Evolutionary conservation across 139 green algal species (phyloP).

Genomic region (Chlamydomonas incerta): DNA sequence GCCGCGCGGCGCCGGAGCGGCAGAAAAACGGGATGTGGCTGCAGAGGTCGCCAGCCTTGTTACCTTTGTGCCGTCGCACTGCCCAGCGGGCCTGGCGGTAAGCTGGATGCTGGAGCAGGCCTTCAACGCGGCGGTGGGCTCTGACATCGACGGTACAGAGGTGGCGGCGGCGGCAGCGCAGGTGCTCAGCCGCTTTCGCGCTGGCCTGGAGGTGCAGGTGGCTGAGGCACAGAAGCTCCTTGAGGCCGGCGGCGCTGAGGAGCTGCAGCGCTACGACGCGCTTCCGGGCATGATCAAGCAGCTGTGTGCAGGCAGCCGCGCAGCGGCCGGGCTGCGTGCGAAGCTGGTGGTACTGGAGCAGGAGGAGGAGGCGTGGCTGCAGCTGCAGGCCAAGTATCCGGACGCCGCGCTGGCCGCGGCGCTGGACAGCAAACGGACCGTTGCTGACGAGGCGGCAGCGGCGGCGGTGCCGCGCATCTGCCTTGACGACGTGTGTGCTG

Average conservation of each 20-base stretch:
- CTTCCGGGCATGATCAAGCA: not conserved
- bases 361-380: constrained; percentile 11
- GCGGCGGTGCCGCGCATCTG: too few relatives aligned
- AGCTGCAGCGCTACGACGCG: not conserved
- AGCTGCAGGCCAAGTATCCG: constrained; percentile 6
- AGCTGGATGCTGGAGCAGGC: not conserved
- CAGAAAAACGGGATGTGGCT: too few relatives aligned
- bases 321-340: not conserved
- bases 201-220: not conserved
- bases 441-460: too few relatives aligned
- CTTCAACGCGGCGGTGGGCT: not conserved
- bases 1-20: too few relatives aligned
- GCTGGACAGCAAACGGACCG: too few relatives aligned
- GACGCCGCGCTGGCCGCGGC: too few relatives aligned
- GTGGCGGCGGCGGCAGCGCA: not conserved
- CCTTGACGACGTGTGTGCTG: not conserved
- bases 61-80: not conserved
- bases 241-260: not conserved
- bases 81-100: not conserved
- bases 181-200: not conserved
- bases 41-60: not conserved
- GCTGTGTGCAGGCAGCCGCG: constrained; percentile 1
- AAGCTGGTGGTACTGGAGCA: not conserved
- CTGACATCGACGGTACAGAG: not conserved
- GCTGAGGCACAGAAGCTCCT: not conserved